Conservation (phyloP, 306 rosid genomes). For the Cucurbita ficifolia region DNA sequence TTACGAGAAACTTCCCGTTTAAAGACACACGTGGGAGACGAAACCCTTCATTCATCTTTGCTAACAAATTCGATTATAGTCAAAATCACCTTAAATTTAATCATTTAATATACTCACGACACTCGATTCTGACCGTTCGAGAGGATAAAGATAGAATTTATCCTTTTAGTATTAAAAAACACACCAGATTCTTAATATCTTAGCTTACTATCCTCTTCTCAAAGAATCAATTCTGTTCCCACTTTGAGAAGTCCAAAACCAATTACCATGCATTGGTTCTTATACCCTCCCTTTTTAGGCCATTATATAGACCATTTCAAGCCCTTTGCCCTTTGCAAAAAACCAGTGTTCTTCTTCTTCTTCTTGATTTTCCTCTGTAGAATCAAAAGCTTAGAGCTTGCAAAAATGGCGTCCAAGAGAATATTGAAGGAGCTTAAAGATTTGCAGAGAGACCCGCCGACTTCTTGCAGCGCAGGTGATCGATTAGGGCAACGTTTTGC, state of each 20-base stretch:
- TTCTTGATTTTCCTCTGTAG: not conserved
- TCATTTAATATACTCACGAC: not conserved
- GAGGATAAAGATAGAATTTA: not conserved
- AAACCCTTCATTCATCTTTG: not conserved
- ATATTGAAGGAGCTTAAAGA: slow-evolving; percentile 85
- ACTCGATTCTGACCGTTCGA: not conserved
- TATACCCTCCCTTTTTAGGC: slow-evolving; percentile 5
- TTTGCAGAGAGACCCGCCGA: slow-evolving; percentile 93
- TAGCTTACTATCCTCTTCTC: not conserved
- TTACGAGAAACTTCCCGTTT: too few relatives aligned
- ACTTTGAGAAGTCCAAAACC: slow-evolving; percentile 30
- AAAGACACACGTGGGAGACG: too few relatives aligned
- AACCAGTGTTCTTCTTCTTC: not conserved
- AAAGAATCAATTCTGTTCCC: slow-evolving; percentile 62
- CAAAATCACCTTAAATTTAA: not conserved
- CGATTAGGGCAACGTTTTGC: not conserved
- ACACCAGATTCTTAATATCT: not conserved
- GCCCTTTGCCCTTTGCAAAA: not conserved
- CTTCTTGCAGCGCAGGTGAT: slow-evolving; percentile 95
- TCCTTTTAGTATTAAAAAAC: not conserved
- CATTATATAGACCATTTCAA: slow-evolving; percentile 27
- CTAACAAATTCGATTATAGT: not conserved
- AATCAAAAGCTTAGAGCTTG: not conserved
- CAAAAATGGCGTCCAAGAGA: slow-evolving; percentile 76
- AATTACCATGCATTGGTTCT: slow-evolving; percentile 11